Evolutionary conservation across 257 asterid genomes (phyloP).

Genomic region (Ajuga chamaepitys): DNA sequence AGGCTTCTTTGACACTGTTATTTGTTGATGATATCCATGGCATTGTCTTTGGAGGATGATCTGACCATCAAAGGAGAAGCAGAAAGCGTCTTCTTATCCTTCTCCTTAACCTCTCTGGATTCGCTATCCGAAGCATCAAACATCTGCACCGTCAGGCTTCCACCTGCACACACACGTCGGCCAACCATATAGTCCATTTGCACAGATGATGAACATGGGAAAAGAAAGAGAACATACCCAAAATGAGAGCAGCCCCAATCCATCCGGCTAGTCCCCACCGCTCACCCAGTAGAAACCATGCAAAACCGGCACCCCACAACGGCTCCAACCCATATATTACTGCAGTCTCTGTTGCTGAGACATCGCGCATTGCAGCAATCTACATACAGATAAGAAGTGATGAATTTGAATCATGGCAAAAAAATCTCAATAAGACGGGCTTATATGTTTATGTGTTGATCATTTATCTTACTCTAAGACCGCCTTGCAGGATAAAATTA

Average conservation of each 20-base stretch:
- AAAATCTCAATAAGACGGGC: too few species aligned
- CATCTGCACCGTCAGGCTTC: constrained; percentile 49
- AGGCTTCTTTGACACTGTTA: too few species aligned
- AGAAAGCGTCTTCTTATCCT: constrained; percentile 22
- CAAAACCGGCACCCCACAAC: constrained; percentile 77
- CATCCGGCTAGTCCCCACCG: constrained; percentile 69
- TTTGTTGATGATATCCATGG: constrained; percentile 27
- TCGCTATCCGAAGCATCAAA: constrained; percentile 19
- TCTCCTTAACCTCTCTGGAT: constrained; percentile 11
- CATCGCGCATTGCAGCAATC: constrained; percentile 69
- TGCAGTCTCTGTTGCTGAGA: constrained; percentile 76
- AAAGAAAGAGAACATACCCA: constrained; percentile 23
- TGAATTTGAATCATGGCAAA: too few species aligned
- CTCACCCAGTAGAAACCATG: constrained; percentile 74
- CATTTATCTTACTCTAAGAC: too few species aligned
- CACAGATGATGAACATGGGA: too few species aligned
- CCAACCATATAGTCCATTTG: too few species aligned
- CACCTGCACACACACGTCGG: constrained; percentile 39
- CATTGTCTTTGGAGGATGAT: constrained; percentile 20
- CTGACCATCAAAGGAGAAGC: constrained; percentile 36
- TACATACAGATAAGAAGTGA: background rate
- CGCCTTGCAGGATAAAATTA: too few species aligned
- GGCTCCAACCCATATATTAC: constrained; percentile 68
- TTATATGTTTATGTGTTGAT: too few species aligned
- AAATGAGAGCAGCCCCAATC: constrained; percentile 62